Percentiles rank a stretch among this genome's conserved stretches.
Evolutionary conservation across 768 basidiomycete genomes (phyloP).

Genomic region (Xanthoconium stramineum): DNA sequence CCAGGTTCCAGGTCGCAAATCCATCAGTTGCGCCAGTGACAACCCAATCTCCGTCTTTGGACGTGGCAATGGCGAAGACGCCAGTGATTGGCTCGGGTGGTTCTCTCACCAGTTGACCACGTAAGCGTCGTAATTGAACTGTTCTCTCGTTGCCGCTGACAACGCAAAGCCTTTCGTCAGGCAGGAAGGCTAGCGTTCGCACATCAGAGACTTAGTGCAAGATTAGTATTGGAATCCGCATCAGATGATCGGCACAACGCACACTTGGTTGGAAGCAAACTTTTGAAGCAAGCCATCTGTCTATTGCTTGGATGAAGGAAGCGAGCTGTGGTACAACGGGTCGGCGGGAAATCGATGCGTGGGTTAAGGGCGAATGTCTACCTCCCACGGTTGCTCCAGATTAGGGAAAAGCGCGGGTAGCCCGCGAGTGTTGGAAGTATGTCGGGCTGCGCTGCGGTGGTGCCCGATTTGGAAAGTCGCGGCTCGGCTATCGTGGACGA

Average conservation of each 20-base stretch:
- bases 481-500: no score
- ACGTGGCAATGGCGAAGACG: constrained; percentile 10
- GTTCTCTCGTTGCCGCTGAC: constrained; percentile 11
- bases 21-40: constrained; percentile 8
- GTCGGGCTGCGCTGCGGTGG: no score
- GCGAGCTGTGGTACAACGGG: no score
- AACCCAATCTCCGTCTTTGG: constrained; percentile 7
- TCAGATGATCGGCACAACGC: neutral
- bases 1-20: constrained; percentile 11
- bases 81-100: neutral
- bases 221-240: neutral
- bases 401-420: no score
- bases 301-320: neutral
- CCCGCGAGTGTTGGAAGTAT: no score
- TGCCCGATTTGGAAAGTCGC: no score
- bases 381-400: no score
- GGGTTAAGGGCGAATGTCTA: neutral
- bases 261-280: neutral
- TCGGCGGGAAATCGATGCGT: neutral
- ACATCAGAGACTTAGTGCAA: constrained; percentile 6
- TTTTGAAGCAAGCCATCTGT: constrained; percentile 1
- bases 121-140: constrained; percentile 4
- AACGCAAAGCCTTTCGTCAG: neutral
- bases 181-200: constrained; percentile 9
- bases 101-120: constrained; percentile 9